Base-by-base conservation (phyloP, 2,329 filamentous ascomycete species). In the Penicillium glabrum region DNA sequence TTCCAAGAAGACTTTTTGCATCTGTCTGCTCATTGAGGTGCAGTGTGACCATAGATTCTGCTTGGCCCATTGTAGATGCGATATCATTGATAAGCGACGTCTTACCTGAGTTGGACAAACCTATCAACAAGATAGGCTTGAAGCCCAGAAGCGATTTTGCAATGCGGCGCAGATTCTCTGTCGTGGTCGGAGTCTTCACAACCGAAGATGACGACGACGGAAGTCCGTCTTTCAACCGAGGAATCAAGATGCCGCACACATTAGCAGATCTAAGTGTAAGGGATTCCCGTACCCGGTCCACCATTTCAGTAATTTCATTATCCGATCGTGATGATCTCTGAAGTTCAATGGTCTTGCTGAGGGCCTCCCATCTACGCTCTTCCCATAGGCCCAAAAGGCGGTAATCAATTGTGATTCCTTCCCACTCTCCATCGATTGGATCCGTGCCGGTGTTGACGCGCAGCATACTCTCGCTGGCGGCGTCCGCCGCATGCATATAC, bases 1-100 rank as follows among this genome's bases (percentile, higher is more conserved):
- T 86, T 3, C 95, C 95, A 61, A 99, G 86, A 41, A 99, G 85
- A 79, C 96, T 90, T 75, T 99, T 99, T 0, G 93, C 93, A 75
- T 99, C 95, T 2, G 93, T 98, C 74, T 99, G 96, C 75, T 98
- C 95, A 71, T 99, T 99, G 33, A 99, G 80, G 74, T 99, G 93
- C 29, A 99, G 81, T 3, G 93, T 98, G 51, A 99, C 89, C 86
- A 99, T 92, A 57, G 85, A 86, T 6, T 87, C 84, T 23, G 90
- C 85, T 75, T 91, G 91, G 59, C 89, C 90, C 54, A 98, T 84
- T 64, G 89, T 85, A 66, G 85, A 85, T 24, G 93, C 93, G 58
- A 93, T 83, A 71, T 97, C 89, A 62, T 91, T 89, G 14, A 96
- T 85, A 21, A 96, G 76, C 0, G 90, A 87, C 0, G 95, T 97